Evolutionary conservation across 2,329 filamentous ascomycete species (phyloP), one percentile per base, ranked within the genome.

Genomic region (Penicillium brasilianum): DNA sequence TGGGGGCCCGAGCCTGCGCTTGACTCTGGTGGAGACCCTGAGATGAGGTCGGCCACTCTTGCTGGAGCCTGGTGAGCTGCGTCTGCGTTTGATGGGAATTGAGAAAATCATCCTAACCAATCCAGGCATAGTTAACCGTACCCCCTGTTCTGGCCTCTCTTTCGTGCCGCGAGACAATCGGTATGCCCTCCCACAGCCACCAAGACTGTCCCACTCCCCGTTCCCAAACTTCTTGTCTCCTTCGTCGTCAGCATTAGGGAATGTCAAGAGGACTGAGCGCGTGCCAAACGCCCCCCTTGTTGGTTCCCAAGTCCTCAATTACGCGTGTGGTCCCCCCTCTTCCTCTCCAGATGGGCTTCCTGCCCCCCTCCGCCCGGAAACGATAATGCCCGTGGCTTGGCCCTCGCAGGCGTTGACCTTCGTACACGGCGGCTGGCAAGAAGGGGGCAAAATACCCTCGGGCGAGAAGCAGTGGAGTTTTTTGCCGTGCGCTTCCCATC

Each of bases 261-360:
- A 48, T 46, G 36, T 13, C 20, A 57, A 9, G 55, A 61, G 62
- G 59, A 61, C 62, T 57, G 62, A 64, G 62, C 62, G 59, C 44
- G 30, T 36, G 25, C 28, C 11, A 18, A 30, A 28, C 44, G 36
- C 50, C 22, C 18, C 18, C 36, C 50, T 53, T 34, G 50, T 53
- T 53, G 50, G 50, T 14, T 53, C 50, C 50, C 50, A 52, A 53
- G 20, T 53, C 14, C 50, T 34, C 50, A 14, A 39, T 14, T 34
- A 50, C 34, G 28, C 46, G 28, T 34, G 25, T 48, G 25, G 44
- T 34, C 28, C 30, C 10, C 20, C 48, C 30, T 34, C 50, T 53
- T 10, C 13, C 32, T 53, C 50, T 53, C 32, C 48, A 34, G n/a
- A 13, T 34, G 30, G n/a, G n/a, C 48, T 34, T 13, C 9, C n/a